Conservation (phyloP, 2,329 filamentous ascomycete species). For the Orbilia blumenaviensis region DNA sequence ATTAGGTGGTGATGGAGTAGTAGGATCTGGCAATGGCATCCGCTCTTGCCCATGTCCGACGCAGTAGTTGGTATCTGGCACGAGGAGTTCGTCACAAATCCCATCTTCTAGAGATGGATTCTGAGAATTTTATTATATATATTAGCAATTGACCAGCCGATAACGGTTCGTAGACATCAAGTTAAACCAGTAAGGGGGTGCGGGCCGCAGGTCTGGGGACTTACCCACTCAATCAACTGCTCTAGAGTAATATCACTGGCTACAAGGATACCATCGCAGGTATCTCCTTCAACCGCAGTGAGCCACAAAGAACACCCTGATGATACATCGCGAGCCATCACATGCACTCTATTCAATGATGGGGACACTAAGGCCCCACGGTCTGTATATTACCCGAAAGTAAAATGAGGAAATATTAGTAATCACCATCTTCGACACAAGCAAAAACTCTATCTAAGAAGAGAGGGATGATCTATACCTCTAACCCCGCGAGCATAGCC, state of each 20-base stretch:
- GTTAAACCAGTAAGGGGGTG: no score
- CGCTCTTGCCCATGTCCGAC: no score
- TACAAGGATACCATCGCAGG: conserved; percentile 1
- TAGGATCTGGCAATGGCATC: no score
- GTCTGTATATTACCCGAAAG: no score
- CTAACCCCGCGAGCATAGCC: conserved; percentile 5
- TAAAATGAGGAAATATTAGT: no score
- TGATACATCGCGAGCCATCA: neutral
- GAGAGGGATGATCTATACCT: neutral
- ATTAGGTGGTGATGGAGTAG: neutral
- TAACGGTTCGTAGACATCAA: no score
- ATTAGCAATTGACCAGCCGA: no score
- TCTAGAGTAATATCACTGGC: conserved; percentile 16
- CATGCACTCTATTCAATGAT: neutral
- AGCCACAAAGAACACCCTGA: conserved; percentile 19
- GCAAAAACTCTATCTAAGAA: no score
- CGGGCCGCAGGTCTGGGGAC: neutral
- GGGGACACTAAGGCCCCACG: neutral
- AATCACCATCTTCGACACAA: no score
- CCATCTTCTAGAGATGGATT: conserved; percentile 25
- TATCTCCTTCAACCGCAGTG: conserved; percentile 6
- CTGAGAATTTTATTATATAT: neutral
- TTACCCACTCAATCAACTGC: conserved; percentile 12
- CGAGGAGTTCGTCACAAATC: conserved; percentile 15
- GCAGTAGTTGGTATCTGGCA: conserved; percentile 17